A percentile compares a stretch with the other conserved stretches of the same genome.
phyloP scores from a whole-genome alignment of 768 basidiomycete genomes.

The Cystoderma amianthinum region DNA sequence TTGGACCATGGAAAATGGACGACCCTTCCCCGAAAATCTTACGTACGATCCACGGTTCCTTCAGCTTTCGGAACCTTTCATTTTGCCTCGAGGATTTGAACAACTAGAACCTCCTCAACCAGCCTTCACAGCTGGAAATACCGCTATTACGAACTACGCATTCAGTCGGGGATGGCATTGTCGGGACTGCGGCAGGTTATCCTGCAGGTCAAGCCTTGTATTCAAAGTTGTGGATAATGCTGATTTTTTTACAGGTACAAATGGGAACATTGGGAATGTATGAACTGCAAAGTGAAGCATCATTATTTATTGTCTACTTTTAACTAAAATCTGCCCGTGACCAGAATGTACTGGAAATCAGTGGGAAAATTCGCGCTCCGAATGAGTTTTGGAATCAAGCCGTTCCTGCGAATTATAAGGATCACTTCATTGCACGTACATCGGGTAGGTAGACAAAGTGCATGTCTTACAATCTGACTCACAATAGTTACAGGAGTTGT shows the following conservation, averaged over 20 bases:
- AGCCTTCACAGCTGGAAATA: constrained; percentile 15
- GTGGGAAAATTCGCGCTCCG: constrained; percentile 22
- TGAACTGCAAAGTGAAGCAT: constrained; percentile 45
- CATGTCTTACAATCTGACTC: too few species aligned
- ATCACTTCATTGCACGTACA: constrained; percentile 20
- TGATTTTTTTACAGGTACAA: constrained; percentile 38
- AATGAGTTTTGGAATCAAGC: constrained; percentile 26
- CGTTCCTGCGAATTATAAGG: constrained; percentile 19
- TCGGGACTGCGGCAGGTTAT: constrained; percentile 58
- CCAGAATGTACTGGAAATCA: constrained; percentile 10
- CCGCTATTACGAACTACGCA: constrained; percentile 43
- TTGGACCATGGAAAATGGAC: constrained; percentile 31
- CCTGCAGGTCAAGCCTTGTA: constrained; percentile 46
- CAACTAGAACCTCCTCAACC: constrained; percentile 30
- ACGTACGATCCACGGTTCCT: constrained; percentile 45
- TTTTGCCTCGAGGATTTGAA: constrained; percentile 24
- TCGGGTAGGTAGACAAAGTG: constrained; percentile 25
- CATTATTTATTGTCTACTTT: background rate
- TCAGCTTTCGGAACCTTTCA: constrained; percentile 20
- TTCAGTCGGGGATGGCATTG: constrained; percentile 71
- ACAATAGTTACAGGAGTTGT: background rate
- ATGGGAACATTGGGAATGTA: constrained; percentile 74
- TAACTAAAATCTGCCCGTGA: too few species aligned
- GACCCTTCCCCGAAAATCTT: constrained; percentile 25
- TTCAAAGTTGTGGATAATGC: constrained; percentile 3